A percentile compares a stretch with the other conserved stretches of the same genome.
These are phyloP conservation scores for Clitopilus hobsonii DNA, from an alignment of 768 basidiomycete species.

Conservation along the genomic window DNA sequence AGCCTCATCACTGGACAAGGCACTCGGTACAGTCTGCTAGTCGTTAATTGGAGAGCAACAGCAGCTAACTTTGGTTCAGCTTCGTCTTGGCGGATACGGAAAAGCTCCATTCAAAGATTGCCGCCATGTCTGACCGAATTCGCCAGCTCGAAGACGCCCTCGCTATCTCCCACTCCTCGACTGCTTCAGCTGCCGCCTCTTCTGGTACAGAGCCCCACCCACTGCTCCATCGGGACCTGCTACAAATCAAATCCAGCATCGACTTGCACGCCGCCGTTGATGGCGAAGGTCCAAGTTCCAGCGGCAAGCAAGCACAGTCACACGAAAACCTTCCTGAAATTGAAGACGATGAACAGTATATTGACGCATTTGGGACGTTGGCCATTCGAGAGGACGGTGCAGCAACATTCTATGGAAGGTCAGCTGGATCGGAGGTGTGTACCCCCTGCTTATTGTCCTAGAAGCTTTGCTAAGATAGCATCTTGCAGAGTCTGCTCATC, in stretches of 20 bases:
- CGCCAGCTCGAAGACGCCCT: conserved; percentile 70
- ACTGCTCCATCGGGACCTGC: conserved; percentile 52
- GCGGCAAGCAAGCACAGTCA: neutral
- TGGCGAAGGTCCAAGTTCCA: conserved; percentile 19
- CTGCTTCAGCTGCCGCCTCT: neutral
- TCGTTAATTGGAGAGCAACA: too few relatives aligned
- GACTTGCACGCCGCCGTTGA: conserved; percentile 59
- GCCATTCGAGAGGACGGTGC: conserved; percentile 68
- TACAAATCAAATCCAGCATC: conserved; percentile 65
- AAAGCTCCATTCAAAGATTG: conserved; percentile 63
- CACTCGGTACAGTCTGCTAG: too few relatives aligned
- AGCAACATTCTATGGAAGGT: conserved; percentile 68
- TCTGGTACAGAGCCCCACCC: conserved; percentile 48
- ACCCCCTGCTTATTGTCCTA: neutral
- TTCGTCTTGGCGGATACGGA: conserved; percentile 74
- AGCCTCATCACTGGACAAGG: conserved; percentile 75
- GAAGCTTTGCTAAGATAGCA: neutral
- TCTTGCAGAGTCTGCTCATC: conserved; percentile 46
- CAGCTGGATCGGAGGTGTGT: conserved; percentile 67
- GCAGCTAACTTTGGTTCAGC: conserved; percentile 23
- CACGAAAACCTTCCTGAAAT: conserved; percentile 18
- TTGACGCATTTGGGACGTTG: conserved; percentile 67
- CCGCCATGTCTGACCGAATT: conserved; percentile 65
- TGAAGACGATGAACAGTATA: conserved; percentile 43
- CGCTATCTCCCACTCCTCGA: conserved; percentile 44